These are phyloP conservation scores for Kwoniella bestiolae DNA, from an alignment of 768 basidiomycete genomes.

Conservation along the genomic window DNA sequence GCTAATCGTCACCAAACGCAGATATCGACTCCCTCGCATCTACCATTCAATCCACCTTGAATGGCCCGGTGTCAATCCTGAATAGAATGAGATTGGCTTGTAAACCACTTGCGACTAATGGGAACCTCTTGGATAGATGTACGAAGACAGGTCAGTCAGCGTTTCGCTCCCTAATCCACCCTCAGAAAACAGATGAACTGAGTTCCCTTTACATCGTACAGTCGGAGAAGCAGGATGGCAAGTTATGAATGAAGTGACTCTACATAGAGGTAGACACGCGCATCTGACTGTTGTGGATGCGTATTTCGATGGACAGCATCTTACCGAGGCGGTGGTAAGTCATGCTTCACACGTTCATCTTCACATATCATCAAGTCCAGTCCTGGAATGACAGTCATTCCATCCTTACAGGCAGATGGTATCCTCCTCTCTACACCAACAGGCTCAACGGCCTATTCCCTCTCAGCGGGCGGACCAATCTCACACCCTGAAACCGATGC, in stretches of 20 bases:
- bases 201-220: conserved; percentile 16
- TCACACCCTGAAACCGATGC: conserved; percentile 90
- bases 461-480: conserved; percentile 94
- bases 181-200: too few species aligned
- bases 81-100: conserved; percentile 90
- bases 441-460: conserved; percentile 93
- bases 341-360: too few species aligned
- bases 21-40: conserved; percentile 86
- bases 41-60: conserved; percentile 77
- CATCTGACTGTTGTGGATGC: conserved; percentile 93
- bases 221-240: conserved; percentile 72
- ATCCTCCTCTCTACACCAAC: conserved; percentile 94
- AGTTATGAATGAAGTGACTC: conserved; percentile 94
- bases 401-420: conserved; percentile 81
- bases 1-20: conserved; percentile 54
- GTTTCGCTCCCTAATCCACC: neutral
- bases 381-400: too few species aligned
- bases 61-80: conserved; percentile 77
- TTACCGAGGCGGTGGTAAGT: conserved; percentile 92
- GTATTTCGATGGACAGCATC: conserved; percentile 89
- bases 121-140: conserved; percentile 28
- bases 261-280: conserved; percentile 88
- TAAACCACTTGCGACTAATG: conserved; percentile 31
- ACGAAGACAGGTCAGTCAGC: conserved; percentile 39
- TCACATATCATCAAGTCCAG: too few species aligned